Evolutionary conservation across 805 yeast species (phyloP).

Genomic region (Clavispora vitiphila): DNA sequence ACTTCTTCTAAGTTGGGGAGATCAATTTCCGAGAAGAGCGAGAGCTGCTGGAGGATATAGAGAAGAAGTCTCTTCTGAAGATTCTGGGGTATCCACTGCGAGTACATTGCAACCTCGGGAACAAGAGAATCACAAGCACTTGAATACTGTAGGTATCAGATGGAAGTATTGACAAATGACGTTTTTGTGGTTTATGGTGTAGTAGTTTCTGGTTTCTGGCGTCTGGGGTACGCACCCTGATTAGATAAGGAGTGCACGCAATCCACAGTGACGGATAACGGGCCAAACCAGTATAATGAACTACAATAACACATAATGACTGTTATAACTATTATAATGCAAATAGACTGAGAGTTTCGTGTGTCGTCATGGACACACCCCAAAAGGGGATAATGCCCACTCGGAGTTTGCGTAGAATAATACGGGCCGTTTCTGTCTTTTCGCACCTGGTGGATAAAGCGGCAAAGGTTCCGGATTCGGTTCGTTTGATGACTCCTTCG

Average conservation of each 20-base stretch:
- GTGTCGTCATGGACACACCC: neutral
- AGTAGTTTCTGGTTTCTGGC: neutral
- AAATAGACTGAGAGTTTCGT: neutral
- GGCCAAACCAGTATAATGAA: neutral
- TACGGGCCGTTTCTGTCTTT: neutral
- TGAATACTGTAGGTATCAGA: neutral
- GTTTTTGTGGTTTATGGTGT: too few relatives aligned
- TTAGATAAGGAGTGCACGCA: neutral
- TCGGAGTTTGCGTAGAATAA: neutral
- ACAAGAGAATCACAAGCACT: neutral
- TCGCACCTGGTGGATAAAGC: neutral
- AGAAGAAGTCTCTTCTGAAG: constrained; percentile 76
- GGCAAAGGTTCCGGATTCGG: neutral
- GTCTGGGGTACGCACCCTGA: constrained; percentile 1
- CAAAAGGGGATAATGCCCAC: neutral
- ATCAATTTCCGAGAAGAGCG: constrained; percentile 77
- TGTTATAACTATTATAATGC: too few relatives aligned
- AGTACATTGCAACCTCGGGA: constrained; percentile 8
- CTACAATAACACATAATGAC: neutral
- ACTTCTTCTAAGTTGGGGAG: constrained; percentile 73
- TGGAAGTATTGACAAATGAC: too few relatives aligned
- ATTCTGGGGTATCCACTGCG: constrained; percentile 74
- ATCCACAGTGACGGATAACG: neutral
- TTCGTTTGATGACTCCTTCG: neutral
- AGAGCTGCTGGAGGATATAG: constrained; percentile 74